A percentile compares a stretch with the other conserved stretches of the same genome.
phyloP scores from a whole-genome alignment of 2,329 filamentous ascomycete species.

The Penicillium sp. region DNA sequence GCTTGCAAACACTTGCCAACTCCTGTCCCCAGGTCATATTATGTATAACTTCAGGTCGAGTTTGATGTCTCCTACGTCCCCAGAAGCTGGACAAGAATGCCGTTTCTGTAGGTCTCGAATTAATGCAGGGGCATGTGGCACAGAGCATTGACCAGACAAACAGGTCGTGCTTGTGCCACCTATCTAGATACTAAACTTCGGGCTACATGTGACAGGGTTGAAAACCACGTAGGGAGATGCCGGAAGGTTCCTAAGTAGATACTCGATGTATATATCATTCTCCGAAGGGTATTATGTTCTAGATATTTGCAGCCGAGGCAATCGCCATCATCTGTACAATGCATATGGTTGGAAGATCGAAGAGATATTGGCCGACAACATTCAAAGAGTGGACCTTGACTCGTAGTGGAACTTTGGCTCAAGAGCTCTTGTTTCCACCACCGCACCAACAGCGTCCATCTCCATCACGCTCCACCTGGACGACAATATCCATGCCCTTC shows the following conservation, averaged over 20 bases:
- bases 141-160: not conserved
- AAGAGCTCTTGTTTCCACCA: slow-evolving; percentile 38
- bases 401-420: slow-evolving; percentile 1
- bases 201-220: slow-evolving; percentile 5
- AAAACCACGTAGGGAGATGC: not conserved
- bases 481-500: slow-evolving; percentile 71
- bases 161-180: slow-evolving; percentile 1
- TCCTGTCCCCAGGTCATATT: too few relatives aligned
- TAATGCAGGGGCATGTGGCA: not conserved
- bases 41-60: not conserved
- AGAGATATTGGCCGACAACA: not conserved
- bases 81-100: too few relatives aligned
- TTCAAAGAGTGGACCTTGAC: not conserved
- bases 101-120: too few relatives aligned
- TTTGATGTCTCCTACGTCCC: too few relatives aligned
- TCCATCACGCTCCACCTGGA: slow-evolving; percentile 83
- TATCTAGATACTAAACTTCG: not conserved
- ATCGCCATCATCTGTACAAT: slow-evolving; percentile 12
- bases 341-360: slow-evolving; percentile 1
- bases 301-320: not conserved
- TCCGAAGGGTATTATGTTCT: not conserved
- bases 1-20: too few relatives aligned
- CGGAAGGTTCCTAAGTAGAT: not conserved
- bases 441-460: slow-evolving; percentile 63
- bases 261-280: not conserved